Percentiles rank a stretch among this genome's conserved stretches.
Conservation (phyloP, 1,139 yeast species). For the Sugiyamaella novakii region DNA sequence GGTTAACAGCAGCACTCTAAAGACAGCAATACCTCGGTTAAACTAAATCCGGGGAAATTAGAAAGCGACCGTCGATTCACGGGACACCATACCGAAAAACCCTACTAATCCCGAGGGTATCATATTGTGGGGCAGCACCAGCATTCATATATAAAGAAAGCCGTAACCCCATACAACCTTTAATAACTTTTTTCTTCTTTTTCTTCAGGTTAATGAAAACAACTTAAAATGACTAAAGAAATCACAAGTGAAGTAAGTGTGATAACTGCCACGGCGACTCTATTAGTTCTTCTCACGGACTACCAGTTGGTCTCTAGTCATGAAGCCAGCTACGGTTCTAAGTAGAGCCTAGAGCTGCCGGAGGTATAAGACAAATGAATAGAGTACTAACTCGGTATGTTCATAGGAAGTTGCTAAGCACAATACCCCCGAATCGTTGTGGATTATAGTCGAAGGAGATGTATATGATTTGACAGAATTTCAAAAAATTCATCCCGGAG, state of each 20-base stretch:
- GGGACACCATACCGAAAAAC: neutral
- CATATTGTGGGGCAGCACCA: constrained; percentile 1
- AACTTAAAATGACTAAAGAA: constrained; percentile 11
- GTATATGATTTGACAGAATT: constrained; percentile 85
- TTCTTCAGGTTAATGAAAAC: neutral
- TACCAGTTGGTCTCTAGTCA: neutral
- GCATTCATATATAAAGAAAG: neutral
- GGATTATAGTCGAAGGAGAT: constrained; percentile 85
- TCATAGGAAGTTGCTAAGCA: constrained; percentile 69
- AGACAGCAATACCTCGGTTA: constrained; percentile 8
- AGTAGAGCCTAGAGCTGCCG: neutral
- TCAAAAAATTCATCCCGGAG: constrained; percentile 94
- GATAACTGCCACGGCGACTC: neutral
- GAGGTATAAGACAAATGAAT: no score
- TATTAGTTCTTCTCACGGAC: neutral
- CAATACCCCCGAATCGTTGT: constrained; percentile 73
- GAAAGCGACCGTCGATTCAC: neutral
- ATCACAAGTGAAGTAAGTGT: constrained; percentile 14
- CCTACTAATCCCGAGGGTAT: neutral
- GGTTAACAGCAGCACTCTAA: no score
- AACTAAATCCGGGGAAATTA: constrained; percentile 14
- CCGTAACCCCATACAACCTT: neutral
- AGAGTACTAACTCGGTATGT: constrained; percentile 3
- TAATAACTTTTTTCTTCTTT: neutral
- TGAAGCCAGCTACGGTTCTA: neutral